Base-by-base conservation (phyloP, 1,139 yeast species). In the Groenewaldozyma auringiensis region DNA sequence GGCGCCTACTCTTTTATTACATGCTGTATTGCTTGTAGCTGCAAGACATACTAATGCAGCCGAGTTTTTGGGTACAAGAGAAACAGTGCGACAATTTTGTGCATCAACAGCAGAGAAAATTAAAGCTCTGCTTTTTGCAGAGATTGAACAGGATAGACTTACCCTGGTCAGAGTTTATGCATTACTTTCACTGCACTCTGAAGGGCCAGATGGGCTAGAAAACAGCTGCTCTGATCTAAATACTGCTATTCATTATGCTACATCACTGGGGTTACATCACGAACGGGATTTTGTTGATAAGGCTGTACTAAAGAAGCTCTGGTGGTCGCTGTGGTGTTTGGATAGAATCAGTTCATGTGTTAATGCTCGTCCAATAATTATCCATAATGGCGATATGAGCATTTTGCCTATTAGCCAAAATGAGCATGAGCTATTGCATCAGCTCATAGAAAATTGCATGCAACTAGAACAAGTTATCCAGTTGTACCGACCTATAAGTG, bases 301-400 rank as follows among this genome's bases (percentile, higher is more conserved):
- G 44, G 56, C 59, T 2, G 61, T 64, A 39, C 47, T 62, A 22
- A 57, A 60, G 31, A 61, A 60, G 40, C 54, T 70, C 22, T 70
- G 73, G 72, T 68, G 72, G 71, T 57, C 67, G 32, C 55, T 70
- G 29, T 68, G 67, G 60, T 60, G 71, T 34, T 54, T 69, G 56
- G 74, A 70, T 49, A 55, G 72, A 9, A 64, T 69, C 54, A 65
- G 62, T 44, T 66, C 69, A 3, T 59, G 69, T 44, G 65, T 65
- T 20, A 68, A 68, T 47, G 69, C 70, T 6, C 58, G 72, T 3
- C 68, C 70, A 2, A 46, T 69, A 41, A 63, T 67, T 36, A 56
- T 67, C 42, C 61, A 65, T 41, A 61, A 64, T 31, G 66, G 65
- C 17, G 74, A 70, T 50, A 67, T 67, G 44, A 66, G 68, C 22